Conservation (phyloP, 148 eudicot genomes). For the Nepenthes mirabilis region DNA sequence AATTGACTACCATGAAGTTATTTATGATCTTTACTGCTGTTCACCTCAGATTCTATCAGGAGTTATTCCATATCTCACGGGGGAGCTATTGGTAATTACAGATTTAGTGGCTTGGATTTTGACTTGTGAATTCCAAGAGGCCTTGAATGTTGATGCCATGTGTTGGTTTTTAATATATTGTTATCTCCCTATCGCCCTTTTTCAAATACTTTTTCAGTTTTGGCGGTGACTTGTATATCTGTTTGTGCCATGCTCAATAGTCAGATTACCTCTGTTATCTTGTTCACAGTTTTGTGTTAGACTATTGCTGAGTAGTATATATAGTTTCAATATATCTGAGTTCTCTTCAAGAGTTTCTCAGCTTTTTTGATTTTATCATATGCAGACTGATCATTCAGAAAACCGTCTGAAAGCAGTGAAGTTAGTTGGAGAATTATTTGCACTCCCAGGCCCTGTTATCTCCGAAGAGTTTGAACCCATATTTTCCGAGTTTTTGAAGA, state of each 20-base stretch:
- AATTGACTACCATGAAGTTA: constrained; percentile 70
- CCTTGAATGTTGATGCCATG: not conserved
- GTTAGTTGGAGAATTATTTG: constrained; percentile 86
- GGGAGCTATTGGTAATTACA: constrained; percentile 76
- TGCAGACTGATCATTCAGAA: constrained; percentile 78
- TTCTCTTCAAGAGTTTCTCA: too few relatives aligned
- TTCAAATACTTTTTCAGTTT: too few relatives aligned
- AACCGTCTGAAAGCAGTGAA: constrained; percentile 68
- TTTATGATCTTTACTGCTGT: constrained; percentile 74
- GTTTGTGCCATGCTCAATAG: too few relatives aligned
- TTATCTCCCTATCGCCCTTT: too few relatives aligned
- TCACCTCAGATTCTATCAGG: constrained; percentile 79
- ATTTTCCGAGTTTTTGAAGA: constrained; percentile 80
- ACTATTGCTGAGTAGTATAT: too few relatives aligned
- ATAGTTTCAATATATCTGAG: too few relatives aligned
- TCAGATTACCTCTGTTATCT: too few relatives aligned
- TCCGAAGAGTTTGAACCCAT: constrained; percentile 64
- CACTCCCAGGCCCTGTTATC: constrained; percentile 55
- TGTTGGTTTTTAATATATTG: too few relatives aligned
- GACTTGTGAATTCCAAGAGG: not conserved
- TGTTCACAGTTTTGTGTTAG: too few relatives aligned
- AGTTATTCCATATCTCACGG: constrained; percentile 75
- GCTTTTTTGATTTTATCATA: not conserved
- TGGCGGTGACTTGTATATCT: too few relatives aligned
- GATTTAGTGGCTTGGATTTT: not conserved